A percentile compares a stretch with the other conserved stretches of the same genome.
Conservation (phyloP, 352 stramenopile genomes). For the Phytophthora sp. region DNA sequence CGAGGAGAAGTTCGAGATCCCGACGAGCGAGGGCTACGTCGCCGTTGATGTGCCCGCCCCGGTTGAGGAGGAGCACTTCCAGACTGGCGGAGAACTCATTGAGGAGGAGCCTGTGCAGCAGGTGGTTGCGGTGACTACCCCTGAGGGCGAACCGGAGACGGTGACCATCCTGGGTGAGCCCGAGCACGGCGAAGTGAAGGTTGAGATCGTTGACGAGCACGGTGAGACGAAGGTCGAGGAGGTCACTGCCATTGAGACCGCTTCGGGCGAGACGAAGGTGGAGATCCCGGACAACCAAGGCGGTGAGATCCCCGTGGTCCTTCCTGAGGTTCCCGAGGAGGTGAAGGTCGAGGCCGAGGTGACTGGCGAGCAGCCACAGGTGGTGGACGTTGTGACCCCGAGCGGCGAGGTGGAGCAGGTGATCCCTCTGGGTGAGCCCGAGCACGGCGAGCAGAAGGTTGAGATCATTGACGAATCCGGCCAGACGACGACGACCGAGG, state of each 20-base stretch:
- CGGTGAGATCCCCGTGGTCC: not conserved
- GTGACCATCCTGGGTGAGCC: not conserved
- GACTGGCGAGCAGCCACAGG: not conserved
- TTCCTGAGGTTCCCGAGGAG: not conserved
- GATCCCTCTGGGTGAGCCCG: not conserved
- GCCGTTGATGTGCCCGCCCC: not conserved
- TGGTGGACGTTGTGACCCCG: not conserved
- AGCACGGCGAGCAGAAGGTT: conserved; percentile 1
- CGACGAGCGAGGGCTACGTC: conserved; percentile 2
- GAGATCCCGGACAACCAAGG: not conserved
- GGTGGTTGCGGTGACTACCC: not conserved
- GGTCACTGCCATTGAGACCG: not conserved
- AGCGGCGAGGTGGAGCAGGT: not conserved
- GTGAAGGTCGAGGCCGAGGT: not conserved
- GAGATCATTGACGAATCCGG: not conserved
- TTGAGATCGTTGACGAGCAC: not conserved
- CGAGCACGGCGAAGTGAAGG: not conserved
- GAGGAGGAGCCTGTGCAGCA: not conserved
- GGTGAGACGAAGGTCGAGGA: not conserved
- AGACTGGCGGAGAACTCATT: not conserved
- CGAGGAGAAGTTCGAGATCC: conserved; percentile 9
- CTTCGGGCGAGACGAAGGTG: not conserved
- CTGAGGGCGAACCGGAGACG: not conserved
- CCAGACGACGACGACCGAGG: not conserved
- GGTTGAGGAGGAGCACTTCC: not conserved